A percentile compares a stretch with the other conserved stretches of the same genome.
Evolutionary conservation across 768 basidiomycete genomes (phyloP).

Genomic region (Suillus tomentosus): DNA sequence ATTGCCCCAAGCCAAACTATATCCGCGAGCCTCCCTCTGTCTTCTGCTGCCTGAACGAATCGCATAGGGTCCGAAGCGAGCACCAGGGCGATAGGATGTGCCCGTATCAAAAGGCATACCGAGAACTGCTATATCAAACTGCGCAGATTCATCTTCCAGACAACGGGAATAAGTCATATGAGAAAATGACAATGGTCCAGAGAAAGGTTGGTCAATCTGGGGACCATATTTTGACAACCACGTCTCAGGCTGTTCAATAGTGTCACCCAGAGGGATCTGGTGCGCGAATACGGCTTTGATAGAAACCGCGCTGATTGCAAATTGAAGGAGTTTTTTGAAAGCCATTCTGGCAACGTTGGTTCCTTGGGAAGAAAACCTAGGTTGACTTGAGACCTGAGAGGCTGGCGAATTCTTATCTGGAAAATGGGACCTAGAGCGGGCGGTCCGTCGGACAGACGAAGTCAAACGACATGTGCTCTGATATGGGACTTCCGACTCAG

Average conservation of each 20-base stretch:
- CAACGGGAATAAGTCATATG: slow-evolving; percentile 77
- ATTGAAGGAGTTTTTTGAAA: slow-evolving; percentile 1
- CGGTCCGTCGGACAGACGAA: background rate
- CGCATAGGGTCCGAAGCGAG: slow-evolving; percentile 85
- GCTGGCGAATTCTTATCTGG: background rate
- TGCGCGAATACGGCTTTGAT: background rate
- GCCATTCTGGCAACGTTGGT: background rate
- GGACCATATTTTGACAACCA: slow-evolving; percentile 78
- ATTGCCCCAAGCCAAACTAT: slow-evolving; percentile 70
- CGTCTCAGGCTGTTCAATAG: slow-evolving; percentile 33
- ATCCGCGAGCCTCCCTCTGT: slow-evolving; percentile 60
- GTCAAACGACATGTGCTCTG: background rate
- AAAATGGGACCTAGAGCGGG: background rate
- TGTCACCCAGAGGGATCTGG: slow-evolving; percentile 14
- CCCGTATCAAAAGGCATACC: slow-evolving; percentile 82
- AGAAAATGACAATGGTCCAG: slow-evolving; percentile 82
- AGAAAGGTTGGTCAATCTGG: slow-evolving; percentile 73
- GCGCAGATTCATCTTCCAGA: slow-evolving; percentile 53
- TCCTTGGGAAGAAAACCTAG: background rate
- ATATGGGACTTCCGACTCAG: background rate
- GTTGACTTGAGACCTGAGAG: background rate
- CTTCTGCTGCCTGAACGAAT: slow-evolving; percentile 80
- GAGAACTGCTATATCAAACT: slow-evolving; percentile 77
- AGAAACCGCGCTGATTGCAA: slow-evolving; percentile 3
- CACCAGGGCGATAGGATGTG: slow-evolving; percentile 59